These are phyloP conservation scores for Annulohypoxylon moriforme DNA, from an alignment of 495 filamentous ascomycete genomes.

Conservation along the genomic window DNA sequence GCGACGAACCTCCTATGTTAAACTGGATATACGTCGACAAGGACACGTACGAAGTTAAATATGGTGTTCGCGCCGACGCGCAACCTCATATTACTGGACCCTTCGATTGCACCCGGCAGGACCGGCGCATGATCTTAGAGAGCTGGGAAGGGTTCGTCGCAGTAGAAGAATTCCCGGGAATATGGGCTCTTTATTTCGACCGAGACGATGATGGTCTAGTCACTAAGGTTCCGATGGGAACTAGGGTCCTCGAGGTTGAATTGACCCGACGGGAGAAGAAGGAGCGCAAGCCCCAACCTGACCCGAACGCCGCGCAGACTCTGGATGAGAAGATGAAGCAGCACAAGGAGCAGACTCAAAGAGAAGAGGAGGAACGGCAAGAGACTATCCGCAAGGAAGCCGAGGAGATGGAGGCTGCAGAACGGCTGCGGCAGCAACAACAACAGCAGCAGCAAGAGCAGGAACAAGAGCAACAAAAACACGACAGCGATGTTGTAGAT, in stretches of 20 bases:
- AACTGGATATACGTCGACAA: slow-evolving; percentile 74
- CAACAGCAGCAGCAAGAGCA: slow-evolving; percentile 1
- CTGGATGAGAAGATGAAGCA: slow-evolving; percentile 47
- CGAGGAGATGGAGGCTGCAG: background rate
- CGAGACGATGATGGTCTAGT: slow-evolving; percentile 56
- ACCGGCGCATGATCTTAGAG: slow-evolving; percentile 65
- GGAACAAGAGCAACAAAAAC: background rate
- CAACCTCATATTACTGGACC: slow-evolving; percentile 64
- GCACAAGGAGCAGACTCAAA: slow-evolving; percentile 43
- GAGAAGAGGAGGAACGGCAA: slow-evolving; percentile 40
- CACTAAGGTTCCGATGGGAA: slow-evolving; percentile 50
- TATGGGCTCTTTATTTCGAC: slow-evolving; percentile 61
- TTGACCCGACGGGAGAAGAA: slow-evolving; percentile 54
- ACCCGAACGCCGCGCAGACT: slow-evolving; percentile 41
- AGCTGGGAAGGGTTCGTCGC: slow-evolving; percentile 60
- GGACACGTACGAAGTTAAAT: slow-evolving; percentile 65
- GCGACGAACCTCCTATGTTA: slow-evolving; percentile 68
- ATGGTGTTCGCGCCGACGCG: slow-evolving; percentile 62
- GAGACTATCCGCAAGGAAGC: slow-evolving; percentile 21
- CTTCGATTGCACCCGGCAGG: slow-evolving; percentile 66
- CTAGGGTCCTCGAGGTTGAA: slow-evolving; percentile 52
- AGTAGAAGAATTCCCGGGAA: slow-evolving; percentile 51
- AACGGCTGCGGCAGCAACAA: slow-evolving; percentile 26
- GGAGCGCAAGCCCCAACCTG: slow-evolving; percentile 48
- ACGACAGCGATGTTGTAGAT: background rate